A percentile compares a stretch with the other conserved stretches of the same genome.
Conservation (phyloP, 768 basidiomycete genomes). For the Boletellus sp. region DNA sequence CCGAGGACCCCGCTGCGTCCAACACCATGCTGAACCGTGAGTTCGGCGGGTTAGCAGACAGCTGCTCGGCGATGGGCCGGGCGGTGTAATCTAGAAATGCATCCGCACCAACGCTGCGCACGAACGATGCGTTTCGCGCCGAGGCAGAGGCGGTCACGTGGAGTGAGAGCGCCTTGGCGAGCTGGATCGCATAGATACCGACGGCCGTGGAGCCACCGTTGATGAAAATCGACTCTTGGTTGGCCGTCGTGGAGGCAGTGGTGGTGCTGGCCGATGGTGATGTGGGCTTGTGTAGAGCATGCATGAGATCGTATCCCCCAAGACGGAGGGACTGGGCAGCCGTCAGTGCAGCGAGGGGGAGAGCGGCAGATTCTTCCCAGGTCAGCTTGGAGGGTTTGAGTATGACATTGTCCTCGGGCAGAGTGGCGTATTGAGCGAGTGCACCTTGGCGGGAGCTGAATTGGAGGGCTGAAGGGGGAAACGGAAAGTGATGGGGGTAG, state of each 20-base stretch:
- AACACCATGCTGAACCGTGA: slow-evolving; percentile 56
- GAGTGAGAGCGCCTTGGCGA: slow-evolving; percentile 64
- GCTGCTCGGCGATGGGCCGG: slow-evolving; percentile 44
- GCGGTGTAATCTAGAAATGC: slow-evolving; percentile 65
- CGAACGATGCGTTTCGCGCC: slow-evolving; percentile 52
- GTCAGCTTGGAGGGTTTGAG: slow-evolving; percentile 45
- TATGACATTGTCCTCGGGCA: slow-evolving; percentile 43
- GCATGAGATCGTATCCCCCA: slow-evolving; percentile 44
- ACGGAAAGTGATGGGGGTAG: too few species aligned
- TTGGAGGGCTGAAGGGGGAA: slow-evolving; percentile 22
- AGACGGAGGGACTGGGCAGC: slow-evolving; percentile 54
- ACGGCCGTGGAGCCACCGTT: slow-evolving; percentile 70
- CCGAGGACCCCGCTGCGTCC: slow-evolving; percentile 52
- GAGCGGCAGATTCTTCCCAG: slow-evolving; percentile 56
- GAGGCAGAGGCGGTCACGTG: slow-evolving; percentile 59
- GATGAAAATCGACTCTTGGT: slow-evolving; percentile 55
- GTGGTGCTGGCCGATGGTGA: background rate
- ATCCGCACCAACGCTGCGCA: slow-evolving; percentile 61
- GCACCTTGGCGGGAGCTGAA: slow-evolving; percentile 47
- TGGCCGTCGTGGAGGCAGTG: background rate
- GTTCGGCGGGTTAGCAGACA: slow-evolving; percentile 42
- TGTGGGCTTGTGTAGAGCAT: background rate
- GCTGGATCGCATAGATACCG: slow-evolving; percentile 67
- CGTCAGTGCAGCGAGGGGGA: slow-evolving; percentile 56
- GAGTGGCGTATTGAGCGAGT: slow-evolving; percentile 52